A percentile compares a stretch with the other conserved stretches of the same genome.
Conservation (phyloP, 257 asterid genomes). For the Nicotiana noctiflora region DNA sequence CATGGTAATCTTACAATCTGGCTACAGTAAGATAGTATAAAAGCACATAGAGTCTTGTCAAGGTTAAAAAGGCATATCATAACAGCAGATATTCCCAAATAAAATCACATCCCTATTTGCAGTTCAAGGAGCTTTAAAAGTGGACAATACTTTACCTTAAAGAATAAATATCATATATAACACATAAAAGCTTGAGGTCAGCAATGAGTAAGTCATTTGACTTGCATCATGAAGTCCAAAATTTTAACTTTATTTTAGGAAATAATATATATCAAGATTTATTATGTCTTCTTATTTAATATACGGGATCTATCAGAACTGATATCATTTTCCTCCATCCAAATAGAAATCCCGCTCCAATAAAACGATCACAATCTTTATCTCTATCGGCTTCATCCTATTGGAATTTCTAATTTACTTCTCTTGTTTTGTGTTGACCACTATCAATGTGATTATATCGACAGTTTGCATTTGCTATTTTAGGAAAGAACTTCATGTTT, state of each 20-base stretch:
- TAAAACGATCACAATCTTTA: not conserved
- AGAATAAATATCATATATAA: not conserved
- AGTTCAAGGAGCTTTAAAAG: not conserved
- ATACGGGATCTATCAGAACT: not conserved
- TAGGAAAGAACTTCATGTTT: not conserved
- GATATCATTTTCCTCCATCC: not conserved
- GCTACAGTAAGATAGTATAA: not conserved
- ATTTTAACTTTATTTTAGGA: not conserved
- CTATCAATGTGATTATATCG: not conserved
- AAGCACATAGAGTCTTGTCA: not conserved
- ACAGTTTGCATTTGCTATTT: not conserved
- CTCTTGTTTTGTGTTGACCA: not conserved
- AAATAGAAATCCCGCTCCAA: not conserved
- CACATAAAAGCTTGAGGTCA: not conserved
- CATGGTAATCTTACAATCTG: slow-evolving; percentile 1
- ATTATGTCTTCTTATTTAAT: not conserved
- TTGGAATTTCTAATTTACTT: not conserved
- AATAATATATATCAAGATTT: not conserved
- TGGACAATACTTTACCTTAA: not conserved
- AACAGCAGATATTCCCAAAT: not conserved
- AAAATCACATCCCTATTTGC: not conserved
- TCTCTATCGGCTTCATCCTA: not conserved
- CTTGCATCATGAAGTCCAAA: not conserved
- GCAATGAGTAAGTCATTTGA: not conserved
- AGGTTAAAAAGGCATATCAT: not conserved